A percentile compares a stretch with the other conserved stretches of the same genome.
Conservation (phyloP, 345 rosid species). For the Melaleuca alternifolia region DNA sequence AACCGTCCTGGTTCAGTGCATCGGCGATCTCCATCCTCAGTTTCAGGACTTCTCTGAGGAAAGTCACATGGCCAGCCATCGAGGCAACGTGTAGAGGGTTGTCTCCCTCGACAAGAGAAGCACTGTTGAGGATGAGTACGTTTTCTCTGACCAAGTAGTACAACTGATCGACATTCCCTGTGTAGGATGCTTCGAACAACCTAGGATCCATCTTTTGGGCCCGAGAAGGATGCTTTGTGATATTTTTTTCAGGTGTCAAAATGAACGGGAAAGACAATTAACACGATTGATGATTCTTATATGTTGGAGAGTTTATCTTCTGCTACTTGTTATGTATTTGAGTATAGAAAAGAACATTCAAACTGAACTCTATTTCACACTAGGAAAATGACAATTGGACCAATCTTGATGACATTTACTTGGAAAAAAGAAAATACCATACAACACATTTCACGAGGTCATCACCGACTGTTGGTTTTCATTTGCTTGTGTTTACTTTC, state of each 20-base stretch:
- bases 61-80: slow-evolving; percentile 14
- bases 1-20: slow-evolving; percentile 18
- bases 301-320: neutral
- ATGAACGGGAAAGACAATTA: neutral
- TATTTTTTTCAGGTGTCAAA: neutral
- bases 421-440: no score
- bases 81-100: slow-evolving; percentile 21
- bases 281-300: neutral
- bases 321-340: neutral
- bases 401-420: neutral
- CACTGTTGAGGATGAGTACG: neutral
- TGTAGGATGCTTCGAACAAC: slow-evolving; percentile 7
- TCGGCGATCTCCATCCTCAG: slow-evolving; percentile 2
- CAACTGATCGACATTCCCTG: neutral
- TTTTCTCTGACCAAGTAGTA: neutral
- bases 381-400: neutral
- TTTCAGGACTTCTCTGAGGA: slow-evolving; percentile 12
- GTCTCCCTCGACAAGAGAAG: neutral
- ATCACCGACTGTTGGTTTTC: neutral
- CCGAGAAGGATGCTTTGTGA: neutral
- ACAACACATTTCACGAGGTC: neutral
- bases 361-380: neutral
- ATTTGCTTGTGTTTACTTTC: neutral
- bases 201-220: slow-evolving; percentile 4
- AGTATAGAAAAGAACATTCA: neutral